phyloP scores from a whole-genome alignment of 1,284 basidiomycete genomes.

The Kalmanozyma brasiliensis region DNA sequence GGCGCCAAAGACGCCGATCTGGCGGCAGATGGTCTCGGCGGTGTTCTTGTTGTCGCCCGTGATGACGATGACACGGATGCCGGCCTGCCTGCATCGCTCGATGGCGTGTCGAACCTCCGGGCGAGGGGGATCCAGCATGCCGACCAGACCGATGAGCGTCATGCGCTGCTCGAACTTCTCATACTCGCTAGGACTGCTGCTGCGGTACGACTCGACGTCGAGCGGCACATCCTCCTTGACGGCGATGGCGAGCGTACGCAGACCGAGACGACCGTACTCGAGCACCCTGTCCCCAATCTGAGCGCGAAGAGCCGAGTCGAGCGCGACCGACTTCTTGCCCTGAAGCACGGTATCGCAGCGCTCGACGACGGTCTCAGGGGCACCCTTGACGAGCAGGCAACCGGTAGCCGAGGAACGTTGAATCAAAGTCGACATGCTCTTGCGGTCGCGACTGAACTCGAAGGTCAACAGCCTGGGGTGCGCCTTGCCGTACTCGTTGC shows the following conservation, averaged over 20 bases:
- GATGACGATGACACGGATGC: conserved; percentile 95
- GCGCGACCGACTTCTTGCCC: conserved; percentile 20
- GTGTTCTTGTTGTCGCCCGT: conserved; percentile 99
- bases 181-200: conserved; percentile 76
- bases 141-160: conserved; percentile 92
- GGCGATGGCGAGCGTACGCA: conserved; percentile 91
- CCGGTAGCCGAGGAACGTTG: conserved; percentile 72
- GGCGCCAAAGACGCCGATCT: conserved; percentile 85
- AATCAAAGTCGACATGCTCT: conserved; percentile 97
- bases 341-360: conserved; percentile 82
- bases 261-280: conserved; percentile 81
- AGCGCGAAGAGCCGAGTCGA: conserved; percentile 73
- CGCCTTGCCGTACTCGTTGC: conserved; percentile 80
- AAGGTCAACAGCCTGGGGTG: conserved; percentile 88
- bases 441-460: conserved; percentile 96
- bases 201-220: conserved; percentile 74
- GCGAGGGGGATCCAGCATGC: conserved; percentile 97
- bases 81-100: conserved; percentile 88
- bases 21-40: conserved; percentile 94
- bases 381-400: conserved; percentile 85
- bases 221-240: conserved; percentile 77
- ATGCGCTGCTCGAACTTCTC: conserved; percentile 81
- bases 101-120: conserved; percentile 90
- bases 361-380: conserved; percentile 92
- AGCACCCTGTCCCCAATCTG: conserved; percentile 76